Evolutionary conservation across 2,329 filamentous ascomycete genomes (phyloP), one percentile per base, ranked within the genome.

Genomic region (Xylaria arbuscula): DNA sequence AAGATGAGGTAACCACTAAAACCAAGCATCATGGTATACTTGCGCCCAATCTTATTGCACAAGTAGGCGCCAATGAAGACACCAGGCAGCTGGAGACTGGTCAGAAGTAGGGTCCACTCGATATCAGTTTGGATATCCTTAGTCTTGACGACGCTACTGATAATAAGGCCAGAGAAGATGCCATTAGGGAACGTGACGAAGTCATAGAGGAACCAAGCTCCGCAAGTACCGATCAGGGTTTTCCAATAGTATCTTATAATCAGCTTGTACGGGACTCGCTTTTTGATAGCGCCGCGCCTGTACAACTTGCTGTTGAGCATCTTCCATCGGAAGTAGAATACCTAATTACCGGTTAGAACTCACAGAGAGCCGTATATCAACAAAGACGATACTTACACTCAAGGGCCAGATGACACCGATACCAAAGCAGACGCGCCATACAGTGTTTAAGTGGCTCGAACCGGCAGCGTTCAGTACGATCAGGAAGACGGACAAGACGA

Each of bases 251-350:
- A 66, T 58, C 47, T 53, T 0, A 68, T 36, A 6, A 68, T 28
- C n/a, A 68, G 62, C 38, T 48, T 62, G 19, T 66, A 68, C 13
- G 66, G 66, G 11, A 68, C 62, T 53, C 48, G 61, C 50, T 54
- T 66, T 45, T 66, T 62, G 53, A 68, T 66, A 17, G 62, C 57
- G 11, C 62, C 62, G 7, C 62, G 57, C 19, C 62, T 58, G 50
- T 66, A 68, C n/a, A 68, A 32, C 28, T 66, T 68, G 47, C 66
- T 66, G 53, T 68, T 66, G 11, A 66, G 62, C 66, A 68, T 68
- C 45, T 66, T 66, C 57, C 61, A 61, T 40, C 66, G 66, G 58
- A 68, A 66, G 28, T 66, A 68, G 57, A 68, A 68, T 2, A 65
- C 66, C 66, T 68, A 42, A 13, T 34, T 1, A 8, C 53, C 1